A percentile compares a stretch with the other conserved stretches of the same genome.
Evolutionary conservation across 2,329 filamentous ascomycete species (phyloP).

Genomic region (Penicillium sp.): DNA sequence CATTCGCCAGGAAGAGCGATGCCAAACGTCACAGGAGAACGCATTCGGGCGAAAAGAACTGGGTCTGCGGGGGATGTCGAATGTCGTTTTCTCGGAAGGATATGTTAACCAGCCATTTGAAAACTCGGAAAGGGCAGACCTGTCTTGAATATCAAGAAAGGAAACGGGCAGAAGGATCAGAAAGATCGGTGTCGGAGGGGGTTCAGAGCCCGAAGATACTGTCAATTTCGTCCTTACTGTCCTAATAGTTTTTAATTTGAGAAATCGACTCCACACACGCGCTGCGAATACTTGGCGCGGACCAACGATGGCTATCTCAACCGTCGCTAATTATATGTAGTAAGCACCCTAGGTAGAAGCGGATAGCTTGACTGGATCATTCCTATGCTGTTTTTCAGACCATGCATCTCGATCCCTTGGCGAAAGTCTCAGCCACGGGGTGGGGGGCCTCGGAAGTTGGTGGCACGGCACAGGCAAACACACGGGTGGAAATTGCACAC

Average conservation of each 20-base stretch:
- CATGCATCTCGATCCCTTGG: not conserved
- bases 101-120: not conserved
- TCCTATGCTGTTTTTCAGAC: too few species aligned
- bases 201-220: not conserved
- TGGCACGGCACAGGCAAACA: not conserved
- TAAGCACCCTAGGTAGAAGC: too few species aligned
- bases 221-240: not conserved
- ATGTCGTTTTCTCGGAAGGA: not conserved
- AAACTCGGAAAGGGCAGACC: not conserved
- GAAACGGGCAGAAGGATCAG: not conserved
- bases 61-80: not conserved
- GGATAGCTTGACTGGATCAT: too few species aligned
- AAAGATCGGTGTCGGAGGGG: not conserved
- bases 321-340: too few species aligned
- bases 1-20: not conserved
- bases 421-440: not conserved
- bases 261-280: not conserved
- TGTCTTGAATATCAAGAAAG: not conserved
- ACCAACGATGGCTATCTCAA: too few species aligned
- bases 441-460: not conserved
- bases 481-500: not conserved
- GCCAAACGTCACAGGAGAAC: constrained; percentile 2
- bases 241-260: not conserved
- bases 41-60: not conserved
- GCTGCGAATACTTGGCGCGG: too few species aligned